Percentiles rank a stretch among this genome's conserved stretches.
These are phyloP conservation scores for Plantago coronopus DNA, from an alignment of 305 asterid species.

Conservation along the genomic window DNA sequence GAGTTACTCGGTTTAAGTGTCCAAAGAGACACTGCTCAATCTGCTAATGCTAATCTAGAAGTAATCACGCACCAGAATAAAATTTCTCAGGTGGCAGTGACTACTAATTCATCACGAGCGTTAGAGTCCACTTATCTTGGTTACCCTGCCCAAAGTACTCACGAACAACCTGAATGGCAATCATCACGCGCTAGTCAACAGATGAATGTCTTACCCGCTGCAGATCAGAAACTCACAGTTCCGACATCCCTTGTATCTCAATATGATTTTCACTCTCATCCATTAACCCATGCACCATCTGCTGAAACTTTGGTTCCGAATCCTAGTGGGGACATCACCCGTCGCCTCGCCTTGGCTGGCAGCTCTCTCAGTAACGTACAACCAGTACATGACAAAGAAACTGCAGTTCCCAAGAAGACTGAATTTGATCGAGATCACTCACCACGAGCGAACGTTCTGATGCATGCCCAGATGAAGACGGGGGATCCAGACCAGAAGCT, in stretches of 20 bases:
- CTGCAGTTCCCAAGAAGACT: slow-evolving; percentile 37
- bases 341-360: slow-evolving; percentile 31
- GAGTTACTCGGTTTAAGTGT: slow-evolving; percentile 53
- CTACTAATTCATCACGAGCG: slow-evolving; percentile 41
- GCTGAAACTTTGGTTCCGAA: slow-evolving; percentile 41
- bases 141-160: slow-evolving; percentile 18
- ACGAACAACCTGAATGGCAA: slow-evolving; percentile 50
- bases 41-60: slow-evolving; percentile 27
- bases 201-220: slow-evolving; percentile 29
- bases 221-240: slow-evolving; percentile 31
- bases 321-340: slow-evolving; percentile 37
- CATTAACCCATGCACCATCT: slow-evolving; percentile 38
- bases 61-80: slow-evolving; percentile 34
- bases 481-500: slow-evolving; percentile 44
- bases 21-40: slow-evolving; percentile 37
- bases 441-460: slow-evolving; percentile 34
- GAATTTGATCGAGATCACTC: slow-evolving; percentile 42
- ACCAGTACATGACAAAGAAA: slow-evolving; percentile 36
- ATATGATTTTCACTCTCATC: slow-evolving; percentile 40
- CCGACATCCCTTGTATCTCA: slow-evolving; percentile 20
- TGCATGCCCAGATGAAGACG: slow-evolving; percentile 48
- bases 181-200: slow-evolving; percentile 39
- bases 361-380: slow-evolving; percentile 32
- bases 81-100: slow-evolving; percentile 40
- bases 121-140: slow-evolving; percentile 29